phyloP scores from a whole-genome alignment of 305 asterid species.

The Ajuga reptans region DNA sequence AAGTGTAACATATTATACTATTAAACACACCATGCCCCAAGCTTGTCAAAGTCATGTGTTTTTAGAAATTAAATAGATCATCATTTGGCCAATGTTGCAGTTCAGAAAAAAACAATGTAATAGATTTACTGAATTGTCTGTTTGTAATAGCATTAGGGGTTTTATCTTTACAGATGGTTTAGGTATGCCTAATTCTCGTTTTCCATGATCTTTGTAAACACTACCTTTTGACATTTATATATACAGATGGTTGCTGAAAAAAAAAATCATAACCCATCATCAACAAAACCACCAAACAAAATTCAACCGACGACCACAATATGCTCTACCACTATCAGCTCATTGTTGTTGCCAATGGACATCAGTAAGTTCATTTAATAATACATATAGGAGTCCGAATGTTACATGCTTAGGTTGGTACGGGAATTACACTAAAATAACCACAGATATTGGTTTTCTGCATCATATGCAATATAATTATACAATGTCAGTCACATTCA shows the following conservation, averaged over 20 bases:
- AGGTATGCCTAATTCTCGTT: too few relatives aligned
- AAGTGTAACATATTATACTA: background rate
- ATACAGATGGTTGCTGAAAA: too few relatives aligned
- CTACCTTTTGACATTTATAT: too few relatives aligned
- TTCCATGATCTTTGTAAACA: too few relatives aligned
- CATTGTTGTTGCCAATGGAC: background rate
- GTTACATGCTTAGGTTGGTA: slow-evolving; percentile 1
- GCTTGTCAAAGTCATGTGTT: background rate
- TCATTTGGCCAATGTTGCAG: too few relatives aligned
- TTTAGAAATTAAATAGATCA: background rate
- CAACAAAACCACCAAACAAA: background rate
- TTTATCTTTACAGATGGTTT: too few relatives aligned
- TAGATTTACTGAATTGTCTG: too few relatives aligned
- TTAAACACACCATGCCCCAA: background rate
- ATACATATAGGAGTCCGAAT: background rate
- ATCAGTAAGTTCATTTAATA: background rate
- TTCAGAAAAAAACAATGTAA: too few relatives aligned
- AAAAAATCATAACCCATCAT: background rate
- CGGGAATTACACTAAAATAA: background rate
- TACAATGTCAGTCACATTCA: background rate
- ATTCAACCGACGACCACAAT: background rate
- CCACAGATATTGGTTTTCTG: background rate
- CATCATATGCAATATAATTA: background rate
- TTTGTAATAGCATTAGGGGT: too few relatives aligned
- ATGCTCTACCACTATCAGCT: background rate